Percentiles rank a stretch among this genome's conserved stretches.
These are phyloP conservation scores for Termitomyces sp. DNA, from an alignment of 768 basidiomycete species.

Conservation along the genomic window DNA sequence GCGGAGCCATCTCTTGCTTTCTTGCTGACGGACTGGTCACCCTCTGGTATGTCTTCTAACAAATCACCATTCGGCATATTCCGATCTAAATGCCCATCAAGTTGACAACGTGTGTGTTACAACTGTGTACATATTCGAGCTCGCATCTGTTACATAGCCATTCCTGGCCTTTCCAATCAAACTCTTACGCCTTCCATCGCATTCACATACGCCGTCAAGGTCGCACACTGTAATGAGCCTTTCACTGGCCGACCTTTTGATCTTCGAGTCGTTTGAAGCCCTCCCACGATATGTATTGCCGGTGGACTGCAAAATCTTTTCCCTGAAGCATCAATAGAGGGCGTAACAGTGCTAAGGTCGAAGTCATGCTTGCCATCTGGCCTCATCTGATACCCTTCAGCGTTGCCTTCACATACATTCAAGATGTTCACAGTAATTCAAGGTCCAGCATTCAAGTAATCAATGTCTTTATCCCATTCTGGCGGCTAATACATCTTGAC, in stretches of 20 bases:
- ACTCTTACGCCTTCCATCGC: background rate
- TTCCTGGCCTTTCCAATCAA: background rate
- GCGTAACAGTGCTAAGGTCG: too few species aligned
- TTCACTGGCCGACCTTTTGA: background rate
- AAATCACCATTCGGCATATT: slow-evolving; percentile 32
- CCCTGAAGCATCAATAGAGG: background rate
- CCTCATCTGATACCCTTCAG: too few species aligned
- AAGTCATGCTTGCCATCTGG: too few species aligned
- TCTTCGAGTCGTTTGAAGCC: background rate
- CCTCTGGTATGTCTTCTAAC: slow-evolving; percentile 20
- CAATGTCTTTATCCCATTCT: background rate
- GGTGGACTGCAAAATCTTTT: background rate
- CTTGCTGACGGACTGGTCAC: slow-evolving; percentile 7
- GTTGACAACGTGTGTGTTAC: slow-evolving; percentile 4
- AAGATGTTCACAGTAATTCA: background rate
- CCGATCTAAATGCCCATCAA: slow-evolving; percentile 24
- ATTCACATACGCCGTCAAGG: background rate
- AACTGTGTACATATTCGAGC: background rate
- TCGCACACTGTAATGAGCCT: background rate
- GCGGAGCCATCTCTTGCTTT: slow-evolving; percentile 61
- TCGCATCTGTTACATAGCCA: background rate
- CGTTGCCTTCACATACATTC: background rate
- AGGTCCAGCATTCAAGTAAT: background rate
- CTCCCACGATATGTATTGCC: too few species aligned
- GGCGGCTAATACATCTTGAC: background rate